A percentile compares a stretch with the other conserved stretches of the same genome.
Evolutionary conservation across 1,284 basidiomycete species (phyloP).

Genomic region (Pyrrhoderma noxium): DNA sequence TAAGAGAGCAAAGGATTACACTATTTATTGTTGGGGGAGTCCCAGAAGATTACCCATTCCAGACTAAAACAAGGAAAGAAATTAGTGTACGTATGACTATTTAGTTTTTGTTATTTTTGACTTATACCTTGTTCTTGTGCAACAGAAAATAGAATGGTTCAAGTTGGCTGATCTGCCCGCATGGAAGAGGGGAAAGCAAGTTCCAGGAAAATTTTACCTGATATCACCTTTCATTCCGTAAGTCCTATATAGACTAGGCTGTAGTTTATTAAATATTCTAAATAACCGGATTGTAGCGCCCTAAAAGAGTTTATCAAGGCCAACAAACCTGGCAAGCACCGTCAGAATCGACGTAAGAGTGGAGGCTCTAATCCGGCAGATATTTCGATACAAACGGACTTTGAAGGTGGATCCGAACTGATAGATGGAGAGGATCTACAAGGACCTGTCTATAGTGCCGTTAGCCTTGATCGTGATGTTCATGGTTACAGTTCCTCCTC

Average conservation of each 20-base stretch:
- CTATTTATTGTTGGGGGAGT: constrained; percentile 89
- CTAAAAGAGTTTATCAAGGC: constrained; percentile 59
- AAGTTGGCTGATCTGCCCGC: constrained; percentile 84
- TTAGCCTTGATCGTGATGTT: constrained; percentile 26
- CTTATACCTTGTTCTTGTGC: constrained; percentile 12
- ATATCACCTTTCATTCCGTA: constrained; percentile 93
- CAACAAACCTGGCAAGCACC: constrained; percentile 36
- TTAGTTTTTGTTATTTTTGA: background rate
- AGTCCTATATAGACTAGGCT: constrained; percentile 26
- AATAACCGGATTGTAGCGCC: constrained; percentile 34
- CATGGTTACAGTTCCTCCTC: constrained; percentile 65
- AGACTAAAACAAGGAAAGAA: constrained; percentile 94
- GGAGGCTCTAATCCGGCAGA: constrained; percentile 22
- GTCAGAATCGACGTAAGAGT: constrained; percentile 28
- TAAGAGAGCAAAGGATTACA: constrained; percentile 86
- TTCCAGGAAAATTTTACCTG: constrained; percentile 85
- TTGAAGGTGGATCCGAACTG: constrained; percentile 10
- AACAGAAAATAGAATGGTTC: constrained; percentile 96
- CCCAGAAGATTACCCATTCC: constrained; percentile 85
- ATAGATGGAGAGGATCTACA: background rate
- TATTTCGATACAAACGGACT: constrained; percentile 17
- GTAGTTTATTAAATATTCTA: constrained; percentile 17
- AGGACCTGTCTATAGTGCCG: constrained; percentile 4
- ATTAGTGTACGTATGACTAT: constrained; percentile 70
- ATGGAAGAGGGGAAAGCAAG: constrained; percentile 77